Conservation (phyloP, 2,329 filamentous ascomycete species). For the Cryphonectria carpinicola region DNA sequence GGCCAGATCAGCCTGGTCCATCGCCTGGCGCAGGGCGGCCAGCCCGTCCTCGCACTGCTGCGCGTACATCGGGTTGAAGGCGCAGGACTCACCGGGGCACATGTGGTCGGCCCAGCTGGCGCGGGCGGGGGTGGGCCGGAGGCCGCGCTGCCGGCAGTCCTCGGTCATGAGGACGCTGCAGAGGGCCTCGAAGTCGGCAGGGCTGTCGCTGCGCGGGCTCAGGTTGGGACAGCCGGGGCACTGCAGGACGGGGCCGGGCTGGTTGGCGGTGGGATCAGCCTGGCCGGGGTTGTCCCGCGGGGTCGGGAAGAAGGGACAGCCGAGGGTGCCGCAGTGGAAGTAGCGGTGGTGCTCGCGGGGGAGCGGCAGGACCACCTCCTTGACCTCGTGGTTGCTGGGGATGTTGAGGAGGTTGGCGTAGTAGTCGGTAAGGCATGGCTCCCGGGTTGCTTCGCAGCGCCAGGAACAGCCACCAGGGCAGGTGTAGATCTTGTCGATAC, state of each 20-base stretch:
- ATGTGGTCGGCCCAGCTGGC: not conserved
- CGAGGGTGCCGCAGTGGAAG: not conserved
- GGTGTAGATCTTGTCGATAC: not conserved
- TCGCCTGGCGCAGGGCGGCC: not conserved
- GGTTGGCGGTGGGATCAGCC: not conserved
- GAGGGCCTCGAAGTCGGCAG: not conserved
- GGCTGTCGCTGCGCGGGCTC: not conserved
- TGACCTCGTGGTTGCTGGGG: not conserved
- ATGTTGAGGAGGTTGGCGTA: not conserved
- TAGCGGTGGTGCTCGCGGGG: not conserved
- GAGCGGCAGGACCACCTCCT: not conserved
- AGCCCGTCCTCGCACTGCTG: not conserved
- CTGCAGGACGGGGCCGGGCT: not conserved
- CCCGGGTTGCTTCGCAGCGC: not conserved
- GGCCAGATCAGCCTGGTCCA: not conserved
- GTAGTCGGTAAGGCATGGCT: not conserved
- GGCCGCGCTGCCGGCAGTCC: not conserved
- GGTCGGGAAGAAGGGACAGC: not conserved
- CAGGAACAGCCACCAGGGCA: not conserved
- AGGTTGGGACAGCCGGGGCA: not conserved
- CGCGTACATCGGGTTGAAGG: slow-evolving; percentile 4
- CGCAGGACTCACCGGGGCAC: slow-evolving; percentile 1
- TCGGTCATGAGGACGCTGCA: not conserved
- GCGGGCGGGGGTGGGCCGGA: not conserved
- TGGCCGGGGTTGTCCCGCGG: not conserved